These are phyloP conservation scores for Pyricularia pennisetigena DNA, from an alignment of 2,329 filamentous ascomycete genomes.

Conservation along the genomic window DNA sequence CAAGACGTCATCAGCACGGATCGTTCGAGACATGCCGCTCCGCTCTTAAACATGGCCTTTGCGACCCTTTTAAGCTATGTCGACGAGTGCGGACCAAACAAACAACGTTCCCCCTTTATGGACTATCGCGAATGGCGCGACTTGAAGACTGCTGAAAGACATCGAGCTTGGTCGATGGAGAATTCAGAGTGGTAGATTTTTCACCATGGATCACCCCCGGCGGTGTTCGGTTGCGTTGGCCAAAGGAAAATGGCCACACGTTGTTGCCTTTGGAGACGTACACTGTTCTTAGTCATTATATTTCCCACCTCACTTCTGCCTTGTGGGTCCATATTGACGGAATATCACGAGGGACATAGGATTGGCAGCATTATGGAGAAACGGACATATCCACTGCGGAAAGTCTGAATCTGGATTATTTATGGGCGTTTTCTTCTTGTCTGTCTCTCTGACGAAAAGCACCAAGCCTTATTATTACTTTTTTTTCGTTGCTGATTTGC, in stretches of 20 bases:
- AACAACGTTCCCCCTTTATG: neutral
- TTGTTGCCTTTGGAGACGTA: neutral
- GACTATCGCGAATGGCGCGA: neutral
- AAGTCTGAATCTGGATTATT: neutral
- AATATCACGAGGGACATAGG: neutral
- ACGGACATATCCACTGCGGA: neutral
- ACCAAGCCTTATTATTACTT: neutral
- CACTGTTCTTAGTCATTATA: neutral
- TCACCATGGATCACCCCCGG: neutral
- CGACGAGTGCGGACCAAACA: constrained; percentile 6
- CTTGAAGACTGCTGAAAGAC: neutral
- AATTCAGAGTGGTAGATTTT: neutral
- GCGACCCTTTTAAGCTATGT: constrained; percentile 18
- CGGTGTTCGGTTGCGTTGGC: neutral
- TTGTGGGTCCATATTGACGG: neutral
- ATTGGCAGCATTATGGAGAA: neutral
- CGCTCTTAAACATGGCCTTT: constrained; percentile 32
- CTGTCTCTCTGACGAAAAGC: neutral
- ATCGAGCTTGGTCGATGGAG: neutral
- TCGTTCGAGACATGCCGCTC: constrained; percentile 26
- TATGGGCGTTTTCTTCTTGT: neutral
- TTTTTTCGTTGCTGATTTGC: neutral
- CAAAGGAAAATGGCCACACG: neutral
- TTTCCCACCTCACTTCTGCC: neutral
- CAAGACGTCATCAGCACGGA: constrained; percentile 27